These are phyloP conservation scores for Lablab purpureus DNA, from an alignment of 306 rosid species.

Conservation along the genomic window DNA sequence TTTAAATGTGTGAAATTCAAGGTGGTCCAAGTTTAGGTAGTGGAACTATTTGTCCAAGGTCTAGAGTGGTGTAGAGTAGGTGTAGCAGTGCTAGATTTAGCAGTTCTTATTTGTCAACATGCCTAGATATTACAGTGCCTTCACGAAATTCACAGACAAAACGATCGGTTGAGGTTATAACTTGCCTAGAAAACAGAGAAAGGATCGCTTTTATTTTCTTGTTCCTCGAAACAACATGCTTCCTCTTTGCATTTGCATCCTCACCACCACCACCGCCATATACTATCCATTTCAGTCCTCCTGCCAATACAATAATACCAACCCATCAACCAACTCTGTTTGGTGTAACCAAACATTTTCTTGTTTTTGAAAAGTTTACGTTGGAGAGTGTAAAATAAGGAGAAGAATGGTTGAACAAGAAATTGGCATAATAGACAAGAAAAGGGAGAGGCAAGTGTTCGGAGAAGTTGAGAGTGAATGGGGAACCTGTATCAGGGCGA, in stretches of 20 bases:
- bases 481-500: slow-evolving; percentile 23
- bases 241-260: background rate
- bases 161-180: slow-evolving; percentile 6
- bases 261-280: background rate
- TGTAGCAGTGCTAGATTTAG: background rate
- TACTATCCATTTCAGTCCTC: slow-evolving; percentile 21
- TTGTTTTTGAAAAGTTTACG: too few relatives aligned
- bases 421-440: too few relatives aligned
- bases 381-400: too few relatives aligned
- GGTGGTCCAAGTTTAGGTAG: slow-evolving; percentile 26
- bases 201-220: background rate
- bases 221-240: slow-evolving; percentile 34
- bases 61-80: slow-evolving; percentile 5
- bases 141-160: slow-evolving; percentile 29
- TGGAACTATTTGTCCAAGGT: background rate
- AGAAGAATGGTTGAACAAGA: too few relatives aligned
- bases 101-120: slow-evolving; percentile 19
- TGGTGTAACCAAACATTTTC: too few relatives aligned
- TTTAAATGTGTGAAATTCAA: slow-evolving; percentile 21
- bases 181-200: slow-evolving; percentile 41
- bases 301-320: background rate
- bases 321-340: background rate
- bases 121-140: background rate
- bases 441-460: background rate
- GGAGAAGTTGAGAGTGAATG: background rate